Percentiles rank a stretch among this genome's conserved stretches.
Conservation (phyloP, 75 land plant species). For the Picea glauca region DNA sequence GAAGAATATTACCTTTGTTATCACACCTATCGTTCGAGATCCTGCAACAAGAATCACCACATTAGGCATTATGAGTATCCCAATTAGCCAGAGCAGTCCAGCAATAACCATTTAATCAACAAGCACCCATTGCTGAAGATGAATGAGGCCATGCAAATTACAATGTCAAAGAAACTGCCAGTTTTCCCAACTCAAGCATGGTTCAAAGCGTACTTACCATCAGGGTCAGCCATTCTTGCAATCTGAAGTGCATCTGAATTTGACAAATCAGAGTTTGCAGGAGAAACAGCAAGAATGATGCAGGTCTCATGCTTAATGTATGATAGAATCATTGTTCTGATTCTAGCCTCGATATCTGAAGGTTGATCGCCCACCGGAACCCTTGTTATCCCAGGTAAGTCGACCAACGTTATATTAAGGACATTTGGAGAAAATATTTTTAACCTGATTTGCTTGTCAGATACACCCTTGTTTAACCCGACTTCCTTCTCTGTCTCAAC, state of each 20-base stretch:
- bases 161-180: conserved; percentile 1
- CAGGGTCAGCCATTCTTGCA: conserved; percentile 91
- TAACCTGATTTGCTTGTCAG: conserved; percentile 82
- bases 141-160: background rate
- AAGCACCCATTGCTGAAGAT: background rate
- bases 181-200: background rate
- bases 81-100: too few species aligned
- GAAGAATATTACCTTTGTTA: conserved; percentile 67
- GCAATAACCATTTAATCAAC: too few species aligned
- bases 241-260: conserved; percentile 98
- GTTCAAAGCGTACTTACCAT: conserved; percentile 44
- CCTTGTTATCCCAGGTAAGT: conserved; percentile 88
- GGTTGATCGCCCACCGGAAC: conserved; percentile 95
- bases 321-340: conserved; percentile 86
- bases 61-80: too few species aligned
- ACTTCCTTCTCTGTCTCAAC: conserved; percentile 86
- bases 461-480: conserved; percentile 83
- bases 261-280: conserved; percentile 91
- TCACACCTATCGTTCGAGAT: conserved; percentile 86
- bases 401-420: conserved; percentile 86
- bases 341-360: conserved; percentile 81
- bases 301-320: conserved; percentile 84
- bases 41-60: conserved; percentile 35
- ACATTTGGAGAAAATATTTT: conserved; percentile 86
- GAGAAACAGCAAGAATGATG: conserved; percentile 84